Evolutionary conservation across 1,139 yeast species (phyloP), one percentile per base, ranked within the genome.

Genomic region (Sugiyamaella japonica): DNA sequence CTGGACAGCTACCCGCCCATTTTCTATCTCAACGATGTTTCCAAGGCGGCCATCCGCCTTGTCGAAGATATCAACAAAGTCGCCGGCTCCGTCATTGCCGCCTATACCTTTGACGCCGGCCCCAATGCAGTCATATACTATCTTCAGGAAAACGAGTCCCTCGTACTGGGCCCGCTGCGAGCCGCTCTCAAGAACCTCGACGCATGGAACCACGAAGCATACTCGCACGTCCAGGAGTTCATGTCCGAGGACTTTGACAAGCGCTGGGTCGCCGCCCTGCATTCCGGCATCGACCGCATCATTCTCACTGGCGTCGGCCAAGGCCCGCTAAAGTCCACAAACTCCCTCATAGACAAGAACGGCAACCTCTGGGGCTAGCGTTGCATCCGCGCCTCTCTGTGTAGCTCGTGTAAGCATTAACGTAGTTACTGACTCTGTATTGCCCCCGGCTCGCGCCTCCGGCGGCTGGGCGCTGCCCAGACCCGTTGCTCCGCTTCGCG

Each of bases 61-160:
- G 81, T 91, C 37, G 96, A 93, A 71, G 76, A 78, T 56, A 82
- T 93, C 70, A 93, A 93, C 69, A 84, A 78, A 61, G 61, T 60
- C 9, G 76, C 76, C 3, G 87, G 87, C 50, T 76, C 79, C 64
- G 79, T 79, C 15, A 78, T 90, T 53, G 97, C 96, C 23, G 98
- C 98, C 37, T 93, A 93, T 73, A 95, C 99, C 2, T 93, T 87
- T 68, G 99, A 93, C 71, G 99, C 99, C 39, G 99, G 99, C 67
- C 99, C 99, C 70, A 93, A 93, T 73, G 96, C 97, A 12, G 99
- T 93, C 49, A 81, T 93, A 59, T 93, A 93, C 76, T 93, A 91
- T 70, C 83, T 86, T 68, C 79, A 80, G 62, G 76, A 83, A 63
- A 80, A 91, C 72, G 97, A 90, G 71, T 67, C 73, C 29, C 77